Evolutionary conservation across 2,329 filamentous ascomycete genomes (phyloP).

Genomic region (Alternaria viburni): DNA sequence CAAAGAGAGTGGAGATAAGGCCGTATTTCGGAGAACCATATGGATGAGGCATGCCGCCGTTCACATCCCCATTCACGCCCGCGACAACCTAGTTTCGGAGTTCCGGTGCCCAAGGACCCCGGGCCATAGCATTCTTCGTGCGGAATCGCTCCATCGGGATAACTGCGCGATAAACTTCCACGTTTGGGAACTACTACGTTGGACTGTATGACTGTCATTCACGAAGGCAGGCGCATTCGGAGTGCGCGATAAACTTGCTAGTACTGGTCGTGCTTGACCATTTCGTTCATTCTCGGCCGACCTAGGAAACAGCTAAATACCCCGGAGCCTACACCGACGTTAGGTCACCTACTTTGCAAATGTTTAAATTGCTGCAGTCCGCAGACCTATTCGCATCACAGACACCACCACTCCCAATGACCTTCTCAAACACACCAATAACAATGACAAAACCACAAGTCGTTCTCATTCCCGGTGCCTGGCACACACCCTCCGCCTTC

Average conservation of each 20-base stretch:
- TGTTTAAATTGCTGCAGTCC: too few relatives aligned
- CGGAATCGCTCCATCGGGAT: neutral
- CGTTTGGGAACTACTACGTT: neutral
- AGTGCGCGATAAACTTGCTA: neutral
- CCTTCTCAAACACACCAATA: neutral
- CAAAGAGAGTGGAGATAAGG: neutral
- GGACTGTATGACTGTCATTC: neutral
- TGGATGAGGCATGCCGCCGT: neutral
- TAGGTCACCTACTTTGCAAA: neutral
- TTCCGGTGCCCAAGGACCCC: neutral
- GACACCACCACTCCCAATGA: too few relatives aligned
- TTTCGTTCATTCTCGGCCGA: too few relatives aligned
- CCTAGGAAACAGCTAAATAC: neutral
- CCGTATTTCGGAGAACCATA: neutral
- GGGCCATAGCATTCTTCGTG: neutral
- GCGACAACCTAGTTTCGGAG: neutral
- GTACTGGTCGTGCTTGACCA: neutral
- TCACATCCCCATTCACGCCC: neutral
- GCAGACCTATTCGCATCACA: too few relatives aligned
- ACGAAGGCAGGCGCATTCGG: neutral
- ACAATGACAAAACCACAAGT: conserved; percentile 44
- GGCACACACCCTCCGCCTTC: conserved; percentile 44
- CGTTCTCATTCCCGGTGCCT: conserved; percentile 48
- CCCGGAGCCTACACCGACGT: neutral
- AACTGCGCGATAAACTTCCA: neutral